Base-by-base conservation (phyloP, 345 rosid species). In the Melastoma malabathricum region DNA sequence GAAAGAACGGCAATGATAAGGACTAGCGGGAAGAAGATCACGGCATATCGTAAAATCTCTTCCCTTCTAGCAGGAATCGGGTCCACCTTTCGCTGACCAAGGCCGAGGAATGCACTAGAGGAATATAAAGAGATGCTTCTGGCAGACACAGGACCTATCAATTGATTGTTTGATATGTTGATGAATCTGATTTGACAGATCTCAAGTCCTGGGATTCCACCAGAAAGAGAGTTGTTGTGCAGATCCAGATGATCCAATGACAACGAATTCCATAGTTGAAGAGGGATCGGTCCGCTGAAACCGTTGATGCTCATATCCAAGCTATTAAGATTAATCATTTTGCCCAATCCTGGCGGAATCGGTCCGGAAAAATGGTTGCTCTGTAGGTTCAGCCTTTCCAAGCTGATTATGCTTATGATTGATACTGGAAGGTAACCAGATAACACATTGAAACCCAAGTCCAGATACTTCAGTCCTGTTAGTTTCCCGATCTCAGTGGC, bases 1-100 rank as follows among this genome's bases (percentile, higher is more conserved):
- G 19, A 3, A 20, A 1, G 43, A 1, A 2, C 13, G 23, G 22
- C 0, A 18, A 41, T 38, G 13, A 19, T 13, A 4, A 10, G 17
- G 1, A 54, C 1, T 0, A 2, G 15, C 0, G 29, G 13, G 13
- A 14, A 20, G 16, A 25, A 15, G 8, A 49, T 0, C 0, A 0
- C 16, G 17, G 29, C 0, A 16, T 49, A 23, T 12, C 8, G 18
- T 0, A 15, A 13, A 49, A 2, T 13, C 3, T 0, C 0, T 6
- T 0, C 23, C 39, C 15, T 4, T 49, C 22, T 23, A 20, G 13
- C 0, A 38, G 3, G 39, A 18, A 20, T 34, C 1, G 13, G n/a
- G n/a, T n/a, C n/a, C n/a, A n/a, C n/a, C n/a, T n/a, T n/a, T n/a
- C n/a, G n/a, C n/a, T n/a, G n/a, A n/a, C n/a, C n/a, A n/a, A n/a